Evolutionary conservation across 352 stramenopile genomes (phyloP).

Genomic region (Phytophthora meadii): DNA sequence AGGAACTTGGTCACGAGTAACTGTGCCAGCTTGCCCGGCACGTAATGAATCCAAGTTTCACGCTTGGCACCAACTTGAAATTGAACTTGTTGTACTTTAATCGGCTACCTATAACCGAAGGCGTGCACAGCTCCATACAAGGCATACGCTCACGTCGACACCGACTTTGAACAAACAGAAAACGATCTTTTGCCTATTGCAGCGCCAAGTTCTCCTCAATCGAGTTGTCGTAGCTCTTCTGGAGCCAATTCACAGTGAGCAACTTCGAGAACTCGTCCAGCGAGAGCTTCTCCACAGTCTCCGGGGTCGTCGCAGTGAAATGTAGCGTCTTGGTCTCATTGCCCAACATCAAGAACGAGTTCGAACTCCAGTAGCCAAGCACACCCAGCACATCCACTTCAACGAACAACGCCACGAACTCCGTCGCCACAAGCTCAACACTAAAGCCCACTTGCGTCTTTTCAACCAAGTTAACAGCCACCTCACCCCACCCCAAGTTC

Average conservation of each 20-base stretch:
- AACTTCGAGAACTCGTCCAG: slow-evolving; percentile 43
- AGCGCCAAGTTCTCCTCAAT: slow-evolving; percentile 2
- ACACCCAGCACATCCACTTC: slow-evolving; percentile 60
- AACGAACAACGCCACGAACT: slow-evolving; percentile 80
- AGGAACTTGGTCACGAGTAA: slow-evolving; percentile 55
- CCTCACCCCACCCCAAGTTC: slow-evolving; percentile 39
- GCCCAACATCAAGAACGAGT: slow-evolving; percentile 77
- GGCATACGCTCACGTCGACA: too few species aligned
- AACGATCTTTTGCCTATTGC: slow-evolving; percentile 6
- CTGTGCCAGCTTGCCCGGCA: not conserved
- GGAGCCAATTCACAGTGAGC: slow-evolving; percentile 70
- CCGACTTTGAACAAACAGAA: slow-evolving; percentile 15
- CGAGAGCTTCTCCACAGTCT: slow-evolving; percentile 19
- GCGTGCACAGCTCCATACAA: too few species aligned
- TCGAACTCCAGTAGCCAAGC: slow-evolving; percentile 71
- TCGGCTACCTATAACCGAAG: too few species aligned
- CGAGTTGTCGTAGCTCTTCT: slow-evolving; percentile 68
- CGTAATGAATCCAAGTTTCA: slow-evolving; percentile 21
- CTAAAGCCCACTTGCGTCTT: slow-evolving; percentile 37
- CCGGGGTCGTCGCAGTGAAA: slow-evolving; percentile 45
- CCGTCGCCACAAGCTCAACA: slow-evolving; percentile 56
- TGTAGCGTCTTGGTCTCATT: slow-evolving; percentile 57
- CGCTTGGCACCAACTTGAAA: slow-evolving; percentile 12
- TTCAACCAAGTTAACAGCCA: slow-evolving; percentile 32
- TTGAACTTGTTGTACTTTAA: too few species aligned